Percentiles rank a stretch among this genome's conserved stretches.
Evolutionary conservation across 352 stramenopile species (phyloP).

Genomic region (Globisporangium spiculum): DNA sequence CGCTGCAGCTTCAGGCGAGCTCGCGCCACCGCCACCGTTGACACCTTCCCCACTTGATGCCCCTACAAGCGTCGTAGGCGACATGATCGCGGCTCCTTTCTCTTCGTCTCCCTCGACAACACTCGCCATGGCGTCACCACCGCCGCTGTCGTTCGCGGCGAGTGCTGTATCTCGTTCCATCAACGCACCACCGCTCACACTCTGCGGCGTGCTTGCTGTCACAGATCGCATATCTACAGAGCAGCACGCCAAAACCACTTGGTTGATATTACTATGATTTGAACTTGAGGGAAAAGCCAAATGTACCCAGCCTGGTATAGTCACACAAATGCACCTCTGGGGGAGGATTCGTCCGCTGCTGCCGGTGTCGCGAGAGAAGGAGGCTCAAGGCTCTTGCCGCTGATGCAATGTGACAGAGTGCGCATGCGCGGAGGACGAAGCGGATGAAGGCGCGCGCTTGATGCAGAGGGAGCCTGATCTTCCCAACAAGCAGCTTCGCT

Average conservation of each 20-base stretch:
- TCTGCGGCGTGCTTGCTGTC: neutral
- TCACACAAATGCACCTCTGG: neutral
- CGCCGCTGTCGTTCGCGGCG: neutral
- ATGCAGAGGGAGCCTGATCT: neutral
- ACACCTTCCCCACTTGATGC: neutral
- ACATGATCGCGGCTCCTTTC: neutral
- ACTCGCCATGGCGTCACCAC: neutral
- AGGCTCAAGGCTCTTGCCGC: neutral
- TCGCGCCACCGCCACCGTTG: neutral
- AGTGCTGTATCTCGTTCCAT: neutral
- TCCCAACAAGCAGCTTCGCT: neutral
- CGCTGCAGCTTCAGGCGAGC: neutral
- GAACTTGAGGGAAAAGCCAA: neutral
- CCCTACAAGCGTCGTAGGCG: neutral
- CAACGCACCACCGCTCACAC: neutral
- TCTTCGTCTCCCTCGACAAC: neutral
- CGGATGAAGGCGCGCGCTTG: neutral
- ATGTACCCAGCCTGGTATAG: neutral
- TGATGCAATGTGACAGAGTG: conserved; percentile 8
- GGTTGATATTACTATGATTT: neutral
- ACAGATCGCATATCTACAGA: neutral
- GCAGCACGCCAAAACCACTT: neutral
- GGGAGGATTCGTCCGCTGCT: neutral
- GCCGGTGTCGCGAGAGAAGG: neutral
- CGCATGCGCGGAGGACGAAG: neutral